phyloP scores from a whole-genome alignment of 108 stramenopile species.

The Schizochytrium sp. region DNA sequence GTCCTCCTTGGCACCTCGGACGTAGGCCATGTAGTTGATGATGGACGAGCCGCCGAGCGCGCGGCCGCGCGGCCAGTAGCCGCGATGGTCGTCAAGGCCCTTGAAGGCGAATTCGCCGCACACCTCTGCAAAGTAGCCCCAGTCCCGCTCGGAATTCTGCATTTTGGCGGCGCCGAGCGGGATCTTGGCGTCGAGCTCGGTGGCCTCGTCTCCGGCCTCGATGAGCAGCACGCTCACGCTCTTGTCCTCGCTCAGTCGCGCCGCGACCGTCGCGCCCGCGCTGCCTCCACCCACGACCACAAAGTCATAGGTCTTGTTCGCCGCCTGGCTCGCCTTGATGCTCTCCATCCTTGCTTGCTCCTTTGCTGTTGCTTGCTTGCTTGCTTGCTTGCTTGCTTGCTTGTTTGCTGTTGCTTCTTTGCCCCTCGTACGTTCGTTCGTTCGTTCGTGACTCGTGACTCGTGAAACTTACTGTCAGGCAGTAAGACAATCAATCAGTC shows the following conservation, averaged over 20 bases:
- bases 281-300: neutral
- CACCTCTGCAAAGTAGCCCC: neutral
- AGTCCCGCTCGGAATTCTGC: neutral
- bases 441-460: neutral
- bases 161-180: neutral
- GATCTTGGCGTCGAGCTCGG: neutral
- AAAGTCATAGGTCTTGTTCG: neutral
- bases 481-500: neutral
- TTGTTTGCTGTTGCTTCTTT: too few relatives aligned
- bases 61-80: neutral
- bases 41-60: neutral
- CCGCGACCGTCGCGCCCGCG: neutral
- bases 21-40: conserved; percentile 9
- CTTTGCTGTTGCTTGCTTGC: too few relatives aligned
- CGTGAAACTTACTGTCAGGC: neutral
- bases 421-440: neutral
- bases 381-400: too few relatives aligned
- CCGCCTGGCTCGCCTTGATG: neutral
- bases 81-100: neutral
- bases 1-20: neutral
- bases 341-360: neutral
- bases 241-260: neutral
- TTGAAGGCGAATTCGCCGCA: conserved; percentile 12
- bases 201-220: neutral
- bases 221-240: neutral